phyloP scores from a whole-genome alignment of 2,329 filamentous ascomycete genomes.

The Xylaria sp. region DNA sequence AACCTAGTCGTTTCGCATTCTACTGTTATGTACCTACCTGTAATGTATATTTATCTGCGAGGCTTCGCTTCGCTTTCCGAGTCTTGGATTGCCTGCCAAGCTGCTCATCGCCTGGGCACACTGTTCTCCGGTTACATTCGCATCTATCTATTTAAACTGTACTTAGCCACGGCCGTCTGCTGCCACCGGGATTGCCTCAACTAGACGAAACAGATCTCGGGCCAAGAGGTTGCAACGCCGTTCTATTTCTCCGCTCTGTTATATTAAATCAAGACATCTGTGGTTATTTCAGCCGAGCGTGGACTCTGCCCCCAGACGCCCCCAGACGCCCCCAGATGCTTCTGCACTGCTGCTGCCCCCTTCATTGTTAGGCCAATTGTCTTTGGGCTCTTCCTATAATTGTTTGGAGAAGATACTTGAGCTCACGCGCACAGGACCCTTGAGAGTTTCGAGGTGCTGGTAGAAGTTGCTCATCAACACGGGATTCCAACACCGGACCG shows the following conservation, averaged over 20 bases:
- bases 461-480: neutral
- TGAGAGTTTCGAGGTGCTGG: neutral
- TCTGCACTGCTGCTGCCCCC: constrained; percentile 9
- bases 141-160: neutral
- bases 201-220: constrained; percentile 24
- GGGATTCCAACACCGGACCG: neutral
- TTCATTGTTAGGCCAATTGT: neutral
- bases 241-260: neutral
- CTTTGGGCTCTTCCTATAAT: neutral
- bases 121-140: constrained; percentile 24
- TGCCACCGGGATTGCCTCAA: constrained; percentile 11
- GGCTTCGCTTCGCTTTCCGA: constrained; percentile 21
- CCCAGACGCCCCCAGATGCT: constrained; percentile 3
- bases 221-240: constrained; percentile 20
- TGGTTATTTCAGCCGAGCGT: constrained; percentile 3
- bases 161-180: constrained; percentile 9
- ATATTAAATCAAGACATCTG: constrained; percentile 25
- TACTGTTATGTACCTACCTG: neutral
- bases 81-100: constrained; percentile 22
- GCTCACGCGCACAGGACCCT: neutral
- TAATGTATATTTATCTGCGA: constrained; percentile 21
- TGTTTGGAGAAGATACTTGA: constrained; percentile 1
- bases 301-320: neutral
- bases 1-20: neutral
- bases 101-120: constrained; percentile 23